Percentiles rank a stretch among this genome's conserved stretches.
phyloP scores from a whole-genome alignment of 2,329 filamentous ascomycete genomes.

The Onygenales sp. region DNA sequence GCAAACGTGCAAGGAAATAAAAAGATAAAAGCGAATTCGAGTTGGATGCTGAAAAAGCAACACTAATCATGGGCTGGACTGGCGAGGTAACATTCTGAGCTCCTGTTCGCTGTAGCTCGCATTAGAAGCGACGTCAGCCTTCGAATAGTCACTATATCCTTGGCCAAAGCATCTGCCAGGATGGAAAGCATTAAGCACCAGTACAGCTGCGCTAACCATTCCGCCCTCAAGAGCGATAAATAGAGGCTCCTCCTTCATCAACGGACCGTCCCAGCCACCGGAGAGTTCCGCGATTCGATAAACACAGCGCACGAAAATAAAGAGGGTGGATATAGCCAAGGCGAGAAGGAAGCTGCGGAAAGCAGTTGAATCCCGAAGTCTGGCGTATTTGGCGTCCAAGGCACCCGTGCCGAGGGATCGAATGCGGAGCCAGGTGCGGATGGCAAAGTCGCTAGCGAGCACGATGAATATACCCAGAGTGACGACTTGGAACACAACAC shows the following conservation, averaged over 20 bases:
- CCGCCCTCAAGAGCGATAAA: constrained; percentile 47
- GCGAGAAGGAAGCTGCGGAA: constrained; percentile 32
- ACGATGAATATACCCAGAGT: constrained; percentile 47
- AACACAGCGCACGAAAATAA: constrained; percentile 39
- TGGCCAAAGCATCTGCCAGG: constrained; percentile 25
- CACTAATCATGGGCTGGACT: too few relatives aligned
- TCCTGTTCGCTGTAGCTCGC: neutral
- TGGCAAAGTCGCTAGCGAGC: constrained; percentile 42
- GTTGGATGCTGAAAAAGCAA: too few relatives aligned
- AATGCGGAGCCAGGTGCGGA: constrained; percentile 12
- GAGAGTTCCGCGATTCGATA: constrained; percentile 44
- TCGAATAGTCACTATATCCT: constrained; percentile 2
- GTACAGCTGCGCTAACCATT: constrained; percentile 42
- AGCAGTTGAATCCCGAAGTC: constrained; percentile 22
- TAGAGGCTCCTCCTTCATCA: constrained; percentile 41
- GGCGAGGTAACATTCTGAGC: neutral
- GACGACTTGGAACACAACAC: constrained; percentile 51
- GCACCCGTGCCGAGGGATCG: constrained; percentile 3
- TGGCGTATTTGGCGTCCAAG: constrained; percentile 7
- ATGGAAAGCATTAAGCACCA: constrained; percentile 39
- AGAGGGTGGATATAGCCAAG: constrained; percentile 32
- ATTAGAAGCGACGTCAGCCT: neutral
- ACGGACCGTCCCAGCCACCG: constrained; percentile 35
- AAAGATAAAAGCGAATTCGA: neutral
- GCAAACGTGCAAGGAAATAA: neutral